Evolutionary conservation across 2,329 filamentous ascomycete genomes (phyloP).

Genomic region (Neonectria hederae): DNA sequence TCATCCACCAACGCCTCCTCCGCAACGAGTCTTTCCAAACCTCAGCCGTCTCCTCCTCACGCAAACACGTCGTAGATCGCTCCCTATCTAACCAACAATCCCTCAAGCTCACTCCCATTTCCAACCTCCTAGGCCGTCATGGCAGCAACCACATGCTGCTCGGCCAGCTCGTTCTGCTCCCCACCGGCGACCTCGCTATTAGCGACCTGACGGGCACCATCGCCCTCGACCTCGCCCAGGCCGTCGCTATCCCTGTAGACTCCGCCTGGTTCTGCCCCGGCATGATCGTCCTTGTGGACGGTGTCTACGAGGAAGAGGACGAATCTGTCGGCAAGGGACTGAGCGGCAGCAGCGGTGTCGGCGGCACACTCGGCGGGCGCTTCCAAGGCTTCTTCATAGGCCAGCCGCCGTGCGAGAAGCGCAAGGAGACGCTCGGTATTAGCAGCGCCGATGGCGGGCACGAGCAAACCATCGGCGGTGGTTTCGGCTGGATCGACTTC

Average conservation of each 20-base stretch:
- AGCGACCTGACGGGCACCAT: conserved; percentile 92
- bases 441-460: conserved; percentile 66
- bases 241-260: conserved; percentile 82
- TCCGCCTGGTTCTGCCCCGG: conserved; percentile 93
- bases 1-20: conserved; percentile 90
- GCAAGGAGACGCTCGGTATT: conserved; percentile 80
- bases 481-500: conserved; percentile 98
- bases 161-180: conserved; percentile 81
- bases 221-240: conserved; percentile 81
- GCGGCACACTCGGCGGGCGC: conserved; percentile 89
- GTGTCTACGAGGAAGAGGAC: conserved; percentile 95
- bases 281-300: conserved; percentile 95
- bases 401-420: conserved; percentile 88
- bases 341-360: conserved; percentile 82
- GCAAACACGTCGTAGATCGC: conserved; percentile 62
- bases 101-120: conserved; percentile 89
- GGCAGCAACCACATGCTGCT: conserved; percentile 87
- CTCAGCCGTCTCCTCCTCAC: conserved; percentile 74
- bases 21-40: conserved; percentile 94
- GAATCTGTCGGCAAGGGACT: conserved; percentile 74
- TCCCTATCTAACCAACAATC: conserved; percentile 72
- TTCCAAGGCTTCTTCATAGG: conserved; percentile 93
- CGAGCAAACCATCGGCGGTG: conserved; percentile 74
- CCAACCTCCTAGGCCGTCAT: conserved; percentile 78
- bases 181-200: conserved; percentile 83